Evolutionary conservation across 306 rosid species (phyloP).

Genomic region (Cotoneaster glaucophyllus): DNA sequence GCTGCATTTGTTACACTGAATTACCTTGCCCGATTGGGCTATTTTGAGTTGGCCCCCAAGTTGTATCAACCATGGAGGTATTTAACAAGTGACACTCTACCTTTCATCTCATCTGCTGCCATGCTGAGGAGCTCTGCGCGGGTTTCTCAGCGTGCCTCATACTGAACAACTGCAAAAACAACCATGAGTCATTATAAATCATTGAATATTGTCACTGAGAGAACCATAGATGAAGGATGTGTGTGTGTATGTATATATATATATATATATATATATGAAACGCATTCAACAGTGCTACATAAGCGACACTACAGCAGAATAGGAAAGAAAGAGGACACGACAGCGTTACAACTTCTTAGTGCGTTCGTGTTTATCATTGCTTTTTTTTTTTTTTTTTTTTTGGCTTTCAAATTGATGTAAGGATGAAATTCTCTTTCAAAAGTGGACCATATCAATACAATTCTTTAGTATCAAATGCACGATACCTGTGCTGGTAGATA

Average conservation of each 20-base stretch:
- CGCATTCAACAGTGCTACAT: neutral
- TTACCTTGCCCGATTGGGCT: neutral
- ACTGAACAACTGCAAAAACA: constrained; percentile 8
- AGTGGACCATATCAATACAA: neutral
- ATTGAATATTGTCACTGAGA: neutral
- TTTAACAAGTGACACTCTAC: neutral
- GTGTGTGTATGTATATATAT: too few relatives aligned
- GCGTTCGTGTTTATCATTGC: neutral
- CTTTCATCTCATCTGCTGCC: neutral
- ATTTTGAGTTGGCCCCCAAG: neutral
- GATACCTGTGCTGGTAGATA: neutral
- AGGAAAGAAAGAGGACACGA: neutral
- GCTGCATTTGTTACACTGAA: neutral
- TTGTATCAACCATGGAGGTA: neutral
- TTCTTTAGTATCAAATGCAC: neutral
- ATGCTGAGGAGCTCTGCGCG: neutral
- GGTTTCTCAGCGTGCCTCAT: constrained; percentile 3
- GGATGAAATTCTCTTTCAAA: neutral
- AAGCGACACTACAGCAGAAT: neutral
- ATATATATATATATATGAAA: neutral
- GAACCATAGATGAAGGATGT: neutral
- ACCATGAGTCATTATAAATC: neutral
- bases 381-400: too few relatives aligned
- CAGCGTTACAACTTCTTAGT: neutral
- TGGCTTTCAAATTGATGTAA: too few relatives aligned